Base-by-base conservation (phyloP, 306 rosid species). In the Delonix regia region DNA sequence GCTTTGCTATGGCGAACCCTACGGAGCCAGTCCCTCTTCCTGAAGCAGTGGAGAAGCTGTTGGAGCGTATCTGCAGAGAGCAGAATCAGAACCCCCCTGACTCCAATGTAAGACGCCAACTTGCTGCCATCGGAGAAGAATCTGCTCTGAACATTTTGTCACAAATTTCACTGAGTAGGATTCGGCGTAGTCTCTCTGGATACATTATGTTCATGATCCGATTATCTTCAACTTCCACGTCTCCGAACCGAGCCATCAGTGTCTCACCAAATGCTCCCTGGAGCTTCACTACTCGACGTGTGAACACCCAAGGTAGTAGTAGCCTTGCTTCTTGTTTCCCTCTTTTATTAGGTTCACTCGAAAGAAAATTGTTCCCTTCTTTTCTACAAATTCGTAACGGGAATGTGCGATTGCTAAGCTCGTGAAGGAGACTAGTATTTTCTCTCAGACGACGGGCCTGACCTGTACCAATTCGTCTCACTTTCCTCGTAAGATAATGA, bases 111-210 rank as follows among this genome's bases (percentile, higher is more conserved):
- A 63, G 79, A 4, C 71, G 16, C 19, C 27, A 24, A 27, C 82
- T 88, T 10, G 67, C 82, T 0, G 57, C 24, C 0, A 15, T 74
- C 2, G 64, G 74, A 6, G 88, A 88, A 48, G 67, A 81, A 53
- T 39, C 9, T 18, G 88, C 92, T 18, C 41, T 81, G 2, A 22
- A 36, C 3, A 16, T 78, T 22, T 79, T 88, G 21, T 4, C 6
- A 0, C 30, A 0, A 9, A 84, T 88, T 22, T 16, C 69, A 24
- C 3, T 4, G 5, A 0, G 3, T 4, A 0, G 9, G 0, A 77
- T 78, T 10, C 42, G 10, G 1, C 13, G 0, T n/a, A 71, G 22
- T 65, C 83, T 88, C 21, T 9, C 16, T 4, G 78, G 66, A 0
- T 85, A 22, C 59, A 83, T 81, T 7, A 2, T 0, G 0, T 3